Conservation (phyloP, 2,329 filamentous ascomycete genomes). For the Colletotrichum tanaceti region DNA sequence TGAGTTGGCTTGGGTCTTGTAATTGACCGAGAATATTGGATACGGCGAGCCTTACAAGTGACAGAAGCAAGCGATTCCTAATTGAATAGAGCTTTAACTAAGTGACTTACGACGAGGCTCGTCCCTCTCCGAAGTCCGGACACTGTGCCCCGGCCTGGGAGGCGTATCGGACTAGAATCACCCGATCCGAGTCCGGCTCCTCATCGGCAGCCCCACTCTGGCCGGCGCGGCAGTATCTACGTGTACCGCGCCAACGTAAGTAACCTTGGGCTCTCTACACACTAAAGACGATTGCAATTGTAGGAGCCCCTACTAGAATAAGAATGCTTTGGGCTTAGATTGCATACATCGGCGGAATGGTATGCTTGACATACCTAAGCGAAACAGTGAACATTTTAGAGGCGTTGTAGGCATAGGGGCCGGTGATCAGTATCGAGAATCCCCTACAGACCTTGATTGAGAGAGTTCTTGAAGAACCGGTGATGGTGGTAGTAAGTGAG, state of each 20-base stretch:
- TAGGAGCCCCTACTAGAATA: conserved; percentile 2
- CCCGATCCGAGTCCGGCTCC: conserved; percentile 28
- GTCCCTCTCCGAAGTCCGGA: too few relatives aligned
- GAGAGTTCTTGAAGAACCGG: too few relatives aligned
- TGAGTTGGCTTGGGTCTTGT: not conserved
- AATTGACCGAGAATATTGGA: not conserved
- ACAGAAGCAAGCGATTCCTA: not conserved
- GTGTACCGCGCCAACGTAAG: conserved; percentile 25
- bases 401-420: not conserved
- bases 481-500: too few relatives aligned
- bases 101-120: not conserved
- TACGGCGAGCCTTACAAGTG: not conserved
- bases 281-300: conserved; percentile 12
- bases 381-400: conserved; percentile 14
- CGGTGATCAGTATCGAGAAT: too few relatives aligned
- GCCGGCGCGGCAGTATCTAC: conserved; percentile 26
- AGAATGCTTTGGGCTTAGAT: not conserved
- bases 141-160: not conserved
- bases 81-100: not conserved
- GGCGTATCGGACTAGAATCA: conserved; percentile 21
- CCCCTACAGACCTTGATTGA: too few relatives aligned
- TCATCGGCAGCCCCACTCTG: conserved; percentile 31
- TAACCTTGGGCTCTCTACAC: not conserved
- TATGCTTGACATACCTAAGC: conserved; percentile 14
- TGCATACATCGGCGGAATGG: not conserved